Evolutionary conservation across 192 early-diverging fungal species (phyloP).

Genomic region (Linnemannia elongata): DNA sequence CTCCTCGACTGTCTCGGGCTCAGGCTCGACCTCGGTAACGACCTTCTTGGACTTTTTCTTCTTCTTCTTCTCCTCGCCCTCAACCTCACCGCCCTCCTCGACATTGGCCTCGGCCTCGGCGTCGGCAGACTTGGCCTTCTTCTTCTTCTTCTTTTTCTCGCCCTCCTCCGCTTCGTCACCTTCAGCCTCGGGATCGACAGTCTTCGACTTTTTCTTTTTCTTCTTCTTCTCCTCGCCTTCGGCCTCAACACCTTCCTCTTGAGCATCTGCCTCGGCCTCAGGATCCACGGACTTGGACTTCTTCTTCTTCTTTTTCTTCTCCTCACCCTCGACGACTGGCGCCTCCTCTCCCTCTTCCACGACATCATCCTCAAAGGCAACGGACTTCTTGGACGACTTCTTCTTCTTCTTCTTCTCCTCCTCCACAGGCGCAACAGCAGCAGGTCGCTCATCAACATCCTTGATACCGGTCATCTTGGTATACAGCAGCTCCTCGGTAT

Average conservation of each 20-base stretch:
- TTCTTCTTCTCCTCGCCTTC: background rate
- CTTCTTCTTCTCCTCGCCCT: background rate
- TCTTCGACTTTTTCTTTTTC: constrained; percentile 5
- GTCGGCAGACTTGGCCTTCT: constrained; percentile 2
- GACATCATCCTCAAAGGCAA: background rate
- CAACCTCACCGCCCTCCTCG: background rate
- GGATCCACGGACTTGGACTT: background rate
- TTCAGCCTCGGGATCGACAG: background rate
- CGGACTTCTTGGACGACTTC: constrained; percentile 35
- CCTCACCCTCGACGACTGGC: background rate
- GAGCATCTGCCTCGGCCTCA: background rate
- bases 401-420: constrained; percentile 21
- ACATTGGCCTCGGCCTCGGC: background rate
- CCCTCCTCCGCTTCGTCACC: background rate
- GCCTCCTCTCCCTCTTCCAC: background rate
- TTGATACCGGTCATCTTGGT: constrained; percentile 72
- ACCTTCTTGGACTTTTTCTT: constrained; percentile 7
- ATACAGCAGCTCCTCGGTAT: constrained; percentile 72
- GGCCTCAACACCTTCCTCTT: background rate
- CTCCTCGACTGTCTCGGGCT: constrained; percentile 34
- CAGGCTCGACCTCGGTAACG: background rate
- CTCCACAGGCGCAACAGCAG: constrained; percentile 3
- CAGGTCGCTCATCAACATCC: constrained; percentile 60
- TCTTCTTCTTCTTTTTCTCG: constrained; percentile 2
- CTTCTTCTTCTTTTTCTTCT: constrained; percentile 8